Conservation (phyloP, 2,329 filamentous ascomycete species). For the Coniochaeta hoffmannii region DNA sequence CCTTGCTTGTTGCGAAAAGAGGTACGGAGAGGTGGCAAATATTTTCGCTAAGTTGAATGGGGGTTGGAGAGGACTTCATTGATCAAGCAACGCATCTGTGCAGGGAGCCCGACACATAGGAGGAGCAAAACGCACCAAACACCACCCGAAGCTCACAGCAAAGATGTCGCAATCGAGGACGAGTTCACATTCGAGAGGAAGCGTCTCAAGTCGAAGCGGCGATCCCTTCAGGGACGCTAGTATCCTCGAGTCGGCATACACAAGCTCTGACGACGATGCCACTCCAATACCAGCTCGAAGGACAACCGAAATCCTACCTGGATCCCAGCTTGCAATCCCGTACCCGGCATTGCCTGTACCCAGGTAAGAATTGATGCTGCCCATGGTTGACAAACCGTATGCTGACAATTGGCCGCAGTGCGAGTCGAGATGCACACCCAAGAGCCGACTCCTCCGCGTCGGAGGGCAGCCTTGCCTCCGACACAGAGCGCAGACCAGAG, state of each 20-base stretch:
- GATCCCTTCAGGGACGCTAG: background rate
- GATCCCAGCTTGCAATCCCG: background rate
- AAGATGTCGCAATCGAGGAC: background rate
- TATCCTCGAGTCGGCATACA: background rate
- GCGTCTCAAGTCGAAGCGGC: background rate
- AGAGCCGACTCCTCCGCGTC: background rate
- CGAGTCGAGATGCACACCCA: background rate
- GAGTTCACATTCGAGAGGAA: background rate
- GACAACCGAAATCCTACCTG: background rate
- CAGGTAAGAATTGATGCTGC: background rate
- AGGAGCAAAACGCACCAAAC: no score
- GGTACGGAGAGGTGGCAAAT: no score
- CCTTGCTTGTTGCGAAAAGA: no score
- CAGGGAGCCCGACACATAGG: no score
- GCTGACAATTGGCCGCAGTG: background rate
- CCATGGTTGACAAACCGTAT: background rate
- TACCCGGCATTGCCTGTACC: background rate
- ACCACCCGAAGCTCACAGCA: background rate
- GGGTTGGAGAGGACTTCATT: no score
- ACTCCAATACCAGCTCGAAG: background rate
- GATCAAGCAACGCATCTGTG: no score
- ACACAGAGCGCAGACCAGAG: background rate
- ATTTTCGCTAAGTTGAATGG: no score
- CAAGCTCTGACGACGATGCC: background rate
- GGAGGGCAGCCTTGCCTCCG: background rate